These are phyloP conservation scores for Candida piceae DNA, from an alignment of 805 yeast species.

Conservation along the genomic window DNA sequence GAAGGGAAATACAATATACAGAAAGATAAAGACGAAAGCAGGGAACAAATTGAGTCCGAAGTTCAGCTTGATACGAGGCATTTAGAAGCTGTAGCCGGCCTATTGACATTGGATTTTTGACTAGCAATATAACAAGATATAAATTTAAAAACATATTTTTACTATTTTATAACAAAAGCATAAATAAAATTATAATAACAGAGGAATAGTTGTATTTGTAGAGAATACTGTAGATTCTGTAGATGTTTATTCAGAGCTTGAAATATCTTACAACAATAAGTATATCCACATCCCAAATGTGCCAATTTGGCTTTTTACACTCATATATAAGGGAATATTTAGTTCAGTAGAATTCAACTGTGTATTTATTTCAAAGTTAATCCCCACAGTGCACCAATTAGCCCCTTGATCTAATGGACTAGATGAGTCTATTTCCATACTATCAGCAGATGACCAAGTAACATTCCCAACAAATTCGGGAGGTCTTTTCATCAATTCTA, in stretches of 20 bases:
- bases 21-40: slow-evolving; percentile 35
- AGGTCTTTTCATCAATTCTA: slow-evolving; percentile 27
- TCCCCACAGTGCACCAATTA: slow-evolving; percentile 28
- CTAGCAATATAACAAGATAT: no score
- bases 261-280: slow-evolving; percentile 1
- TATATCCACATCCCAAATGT: slow-evolving; percentile 3
- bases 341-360: neutral
- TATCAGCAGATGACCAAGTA: slow-evolving; percentile 5
- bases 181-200: no score
- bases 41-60: no score
- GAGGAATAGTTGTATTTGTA: neutral
- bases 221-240: no score
- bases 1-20: slow-evolving; percentile 13
- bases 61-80: slow-evolving; percentile 58
- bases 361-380: slow-evolving; percentile 9
- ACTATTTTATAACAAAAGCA: no score
- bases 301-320: slow-evolving; percentile 6
- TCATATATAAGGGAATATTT: slow-evolving; percentile 20
- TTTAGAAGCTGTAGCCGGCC: slow-evolving; percentile 50
- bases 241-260: no score
- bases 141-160: no score
- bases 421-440: slow-evolving; percentile 6
- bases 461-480: slow-evolving; percentile 4
- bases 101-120: slow-evolving; percentile 51
- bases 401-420: slow-evolving; percentile 19